Evolutionary conservation across 2,329 filamentous ascomycete species (phyloP).

Genomic region (Chaetothyriales sp.): DNA sequence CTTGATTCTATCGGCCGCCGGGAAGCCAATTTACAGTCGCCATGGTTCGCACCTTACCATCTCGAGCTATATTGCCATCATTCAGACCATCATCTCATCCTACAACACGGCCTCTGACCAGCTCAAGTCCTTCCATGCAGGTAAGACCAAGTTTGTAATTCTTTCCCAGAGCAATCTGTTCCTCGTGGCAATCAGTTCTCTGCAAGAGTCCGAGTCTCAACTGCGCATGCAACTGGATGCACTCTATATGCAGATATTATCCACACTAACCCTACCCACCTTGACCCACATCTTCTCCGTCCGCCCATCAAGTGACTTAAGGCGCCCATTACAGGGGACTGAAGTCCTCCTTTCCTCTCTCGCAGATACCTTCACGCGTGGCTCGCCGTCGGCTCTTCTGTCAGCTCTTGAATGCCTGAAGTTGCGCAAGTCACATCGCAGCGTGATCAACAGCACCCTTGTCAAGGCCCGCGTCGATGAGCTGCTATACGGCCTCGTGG

Average conservation of each 20-base stretch:
- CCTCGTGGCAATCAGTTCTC: constrained; percentile 78
- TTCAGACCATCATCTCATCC: constrained; percentile 96
- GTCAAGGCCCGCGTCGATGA: constrained; percentile 62
- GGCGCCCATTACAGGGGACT: constrained; percentile 78
- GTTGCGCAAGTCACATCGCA: constrained; percentile 72
- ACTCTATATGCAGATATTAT: constrained; percentile 95
- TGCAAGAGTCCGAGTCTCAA: constrained; percentile 84
- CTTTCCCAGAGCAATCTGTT: constrained; percentile 75
- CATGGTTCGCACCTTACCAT: constrained; percentile 83
- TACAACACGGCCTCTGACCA: constrained; percentile 69
- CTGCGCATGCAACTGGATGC: constrained; percentile 78
- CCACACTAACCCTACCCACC: constrained; percentile 77
- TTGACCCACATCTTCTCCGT: constrained; percentile 76
- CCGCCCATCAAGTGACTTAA: constrained; percentile 83
- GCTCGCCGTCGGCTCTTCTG: constrained; percentile 75
- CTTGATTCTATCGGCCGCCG: constrained; percentile 85
- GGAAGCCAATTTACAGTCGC: constrained; percentile 92
- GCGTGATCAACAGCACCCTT: constrained; percentile 73
- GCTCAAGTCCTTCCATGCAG: constrained; percentile 74
- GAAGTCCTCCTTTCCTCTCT: constrained; percentile 81
- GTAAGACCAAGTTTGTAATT: constrained; percentile 70
- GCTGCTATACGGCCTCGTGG: constrained; percentile 81
- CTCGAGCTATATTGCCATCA: constrained; percentile 84
- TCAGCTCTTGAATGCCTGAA: constrained; percentile 88
- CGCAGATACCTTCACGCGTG: constrained; percentile 84